These are phyloP conservation scores for Fomes fomentarius DNA, from an alignment of 1,284 basidiomycete genomes.

Conservation along the genomic window DNA sequence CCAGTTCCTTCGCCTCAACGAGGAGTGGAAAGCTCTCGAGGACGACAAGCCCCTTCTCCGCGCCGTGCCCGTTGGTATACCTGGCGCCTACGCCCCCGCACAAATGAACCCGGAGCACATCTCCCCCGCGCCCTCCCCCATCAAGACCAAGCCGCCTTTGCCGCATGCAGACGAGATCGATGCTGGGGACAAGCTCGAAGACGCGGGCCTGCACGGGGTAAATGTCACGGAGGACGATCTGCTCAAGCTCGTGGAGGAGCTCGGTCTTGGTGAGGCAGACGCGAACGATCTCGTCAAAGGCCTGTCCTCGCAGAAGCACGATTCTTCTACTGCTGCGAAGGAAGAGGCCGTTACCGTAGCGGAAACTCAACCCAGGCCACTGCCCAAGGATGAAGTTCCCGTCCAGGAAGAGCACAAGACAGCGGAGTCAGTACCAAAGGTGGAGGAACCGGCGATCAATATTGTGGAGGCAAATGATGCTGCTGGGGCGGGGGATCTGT, in stretches of 20 bases:
- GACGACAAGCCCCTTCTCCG: slow-evolving; percentile 50
- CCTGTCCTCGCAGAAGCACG: slow-evolving; percentile 32
- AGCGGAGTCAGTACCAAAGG: background rate
- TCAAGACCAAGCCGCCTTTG: slow-evolving; percentile 23
- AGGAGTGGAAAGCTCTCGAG: slow-evolving; percentile 56
- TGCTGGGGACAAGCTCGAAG: slow-evolving; percentile 63
- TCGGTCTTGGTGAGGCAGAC: slow-evolving; percentile 74
- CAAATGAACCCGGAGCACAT: slow-evolving; percentile 79
- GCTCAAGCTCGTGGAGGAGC: slow-evolving; percentile 64
- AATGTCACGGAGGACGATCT: slow-evolving; percentile 78
- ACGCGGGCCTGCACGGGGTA: slow-evolving; percentile 74
- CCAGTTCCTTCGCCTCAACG: slow-evolving; percentile 70
- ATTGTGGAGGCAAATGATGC: background rate
- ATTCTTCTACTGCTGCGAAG: background rate
- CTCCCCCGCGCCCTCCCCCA: slow-evolving; percentile 52
- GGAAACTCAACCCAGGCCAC: background rate
- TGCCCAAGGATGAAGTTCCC: slow-evolving; percentile 1
- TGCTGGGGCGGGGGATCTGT: background rate
- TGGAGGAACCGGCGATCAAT: background rate
- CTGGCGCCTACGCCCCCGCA: slow-evolving; percentile 70
- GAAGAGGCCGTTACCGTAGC: background rate
- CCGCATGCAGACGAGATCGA: slow-evolving; percentile 58
- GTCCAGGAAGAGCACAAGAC: background rate
- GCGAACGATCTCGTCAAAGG: slow-evolving; percentile 71
- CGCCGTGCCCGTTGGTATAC: slow-evolving; percentile 72